Evolutionary conservation across 352 stramenopile genomes (phyloP), one percentile per base, ranked within the genome.

Genomic region (Pythium phragmiticola): DNA sequence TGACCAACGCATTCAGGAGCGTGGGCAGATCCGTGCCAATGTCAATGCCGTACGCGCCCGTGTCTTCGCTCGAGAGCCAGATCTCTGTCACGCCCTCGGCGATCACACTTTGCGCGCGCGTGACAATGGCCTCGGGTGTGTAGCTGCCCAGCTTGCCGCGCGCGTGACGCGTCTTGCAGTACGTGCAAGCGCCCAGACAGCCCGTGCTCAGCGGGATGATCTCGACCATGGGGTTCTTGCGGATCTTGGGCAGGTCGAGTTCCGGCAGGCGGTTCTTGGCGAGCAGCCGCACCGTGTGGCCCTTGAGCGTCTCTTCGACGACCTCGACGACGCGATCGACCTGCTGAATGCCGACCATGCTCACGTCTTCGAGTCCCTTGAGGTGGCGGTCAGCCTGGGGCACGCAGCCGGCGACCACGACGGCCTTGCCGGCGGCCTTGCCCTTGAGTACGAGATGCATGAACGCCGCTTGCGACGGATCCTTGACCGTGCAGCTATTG

Each of bases 401-500:
- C 55, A 98, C 91, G 59, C 92, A 98, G 8, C 92, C 92, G 13
- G 89, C 87, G 6, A 97, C 90, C 17, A 98, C 90, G 8, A 98
- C 72, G n/a, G 77, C 77, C 64, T 97, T 97, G 49, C 80, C 80
- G 42, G 87, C 74, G 23, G 73, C 73, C 36, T 87, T 77, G n/a
- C 70, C 90, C 69, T 97, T 89, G 63, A 84, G 51, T 16, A 93
- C 88, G 61, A 97, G 67, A 65, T 97, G 89, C 72, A 95, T 88
- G 73, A 98, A 97, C 23, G 82, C 87, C 0, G 80, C 83, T 60
- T 98, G 84, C n/a, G 78, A 94, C 36, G 92, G 92, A 66, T 97
- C 89, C 66, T 98, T 98, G 46, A 98, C 92, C 7, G 92, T 98
- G 75, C 92, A 98, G 70, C 86, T 96, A 60, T 97, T 98, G 23